Percentiles rank a stretch among this genome's conserved stretches.
phyloP scores from a whole-genome alignment of 345 rosid genomes.

The Boechera stricta region DNA sequence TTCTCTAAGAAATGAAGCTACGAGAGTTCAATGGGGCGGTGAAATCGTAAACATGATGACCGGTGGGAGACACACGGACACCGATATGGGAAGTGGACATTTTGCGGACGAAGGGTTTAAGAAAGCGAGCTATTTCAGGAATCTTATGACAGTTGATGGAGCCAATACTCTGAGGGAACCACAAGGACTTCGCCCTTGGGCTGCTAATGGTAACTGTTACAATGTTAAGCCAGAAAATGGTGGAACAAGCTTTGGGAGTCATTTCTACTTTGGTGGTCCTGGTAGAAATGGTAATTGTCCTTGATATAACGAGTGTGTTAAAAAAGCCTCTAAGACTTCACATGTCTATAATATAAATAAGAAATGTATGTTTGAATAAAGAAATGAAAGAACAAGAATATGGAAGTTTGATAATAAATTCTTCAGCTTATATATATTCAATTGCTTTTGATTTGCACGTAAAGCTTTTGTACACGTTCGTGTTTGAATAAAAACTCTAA shows the following conservation, averaged over 20 bases:
- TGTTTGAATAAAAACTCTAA: neutral
- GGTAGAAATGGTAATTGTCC: conserved; percentile 59
- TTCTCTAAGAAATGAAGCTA: conserved; percentile 55
- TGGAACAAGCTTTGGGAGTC: conserved; percentile 46
- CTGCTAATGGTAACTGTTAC: conserved; percentile 59
- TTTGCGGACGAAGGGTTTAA: conserved; percentile 62
- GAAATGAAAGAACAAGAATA: conserved; percentile 26
- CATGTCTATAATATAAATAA: conserved; percentile 25
- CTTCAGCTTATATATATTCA: neutral
- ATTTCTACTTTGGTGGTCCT: conserved; percentile 71
- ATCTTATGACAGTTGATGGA: conserved; percentile 57
- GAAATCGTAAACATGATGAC: conserved; percentile 54
- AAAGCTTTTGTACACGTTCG: neutral
- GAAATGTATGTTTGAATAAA: conserved; percentile 6
- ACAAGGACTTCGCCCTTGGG: conserved; percentile 43
- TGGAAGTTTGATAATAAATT: neutral
- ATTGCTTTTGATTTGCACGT: neutral
- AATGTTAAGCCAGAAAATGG: conserved; percentile 51
- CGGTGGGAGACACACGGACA: conserved; percentile 53
- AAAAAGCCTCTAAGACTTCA: conserved; percentile 6
- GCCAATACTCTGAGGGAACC: conserved; percentile 63
- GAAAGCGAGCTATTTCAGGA: conserved; percentile 63
- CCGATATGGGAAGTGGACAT: conserved; percentile 70
- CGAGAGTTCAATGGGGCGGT: conserved; percentile 65
- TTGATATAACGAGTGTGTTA: conserved; percentile 33